Evolutionary conservation across 2,329 filamentous ascomycete genomes (phyloP).

Genomic region (Pseudocercospora musae): DNA sequence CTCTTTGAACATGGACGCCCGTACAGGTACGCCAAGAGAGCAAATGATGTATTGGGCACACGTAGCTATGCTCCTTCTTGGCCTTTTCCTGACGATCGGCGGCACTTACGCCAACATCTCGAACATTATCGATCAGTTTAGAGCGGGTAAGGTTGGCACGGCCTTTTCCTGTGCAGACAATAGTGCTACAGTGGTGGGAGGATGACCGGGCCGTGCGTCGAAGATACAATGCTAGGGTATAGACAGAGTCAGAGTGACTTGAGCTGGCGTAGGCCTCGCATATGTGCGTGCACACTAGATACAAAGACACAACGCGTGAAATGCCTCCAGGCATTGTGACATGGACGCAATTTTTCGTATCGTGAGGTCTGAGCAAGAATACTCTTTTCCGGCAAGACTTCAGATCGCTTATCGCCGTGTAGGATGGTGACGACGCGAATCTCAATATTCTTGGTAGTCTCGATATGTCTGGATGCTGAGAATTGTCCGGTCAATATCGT

Average conservation of each 20-base stretch:
- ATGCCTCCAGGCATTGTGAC: background rate
- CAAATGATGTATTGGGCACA: conserved; percentile 5
- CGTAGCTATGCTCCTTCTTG: conserved; percentile 32
- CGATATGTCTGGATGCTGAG: background rate
- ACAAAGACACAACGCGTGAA: background rate
- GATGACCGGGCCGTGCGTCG: background rate
- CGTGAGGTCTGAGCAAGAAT: background rate
- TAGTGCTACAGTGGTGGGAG: conserved; percentile 7
- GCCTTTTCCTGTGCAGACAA: conserved; percentile 19
- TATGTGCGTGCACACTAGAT: background rate
- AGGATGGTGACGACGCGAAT: background rate
- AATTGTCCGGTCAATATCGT: background rate
- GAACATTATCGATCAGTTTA: conserved; percentile 18
- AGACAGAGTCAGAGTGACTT: background rate
- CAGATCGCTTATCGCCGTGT: too few relatives aligned
- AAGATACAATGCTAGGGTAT: too few relatives aligned
- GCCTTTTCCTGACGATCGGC: conserved; percentile 45
- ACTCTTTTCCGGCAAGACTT: too few relatives aligned
- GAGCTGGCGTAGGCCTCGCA: background rate
- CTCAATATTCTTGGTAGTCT: background rate
- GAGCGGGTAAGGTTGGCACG: conserved; percentile 13
- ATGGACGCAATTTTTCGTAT: background rate
- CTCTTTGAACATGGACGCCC: conserved; percentile 1
- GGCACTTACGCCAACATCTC: conserved; percentile 38
- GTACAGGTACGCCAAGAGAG: conserved; percentile 1